Conservation (phyloP, 2,329 filamentous ascomycete genomes). For the Neofusicoccum parvum region DNA sequence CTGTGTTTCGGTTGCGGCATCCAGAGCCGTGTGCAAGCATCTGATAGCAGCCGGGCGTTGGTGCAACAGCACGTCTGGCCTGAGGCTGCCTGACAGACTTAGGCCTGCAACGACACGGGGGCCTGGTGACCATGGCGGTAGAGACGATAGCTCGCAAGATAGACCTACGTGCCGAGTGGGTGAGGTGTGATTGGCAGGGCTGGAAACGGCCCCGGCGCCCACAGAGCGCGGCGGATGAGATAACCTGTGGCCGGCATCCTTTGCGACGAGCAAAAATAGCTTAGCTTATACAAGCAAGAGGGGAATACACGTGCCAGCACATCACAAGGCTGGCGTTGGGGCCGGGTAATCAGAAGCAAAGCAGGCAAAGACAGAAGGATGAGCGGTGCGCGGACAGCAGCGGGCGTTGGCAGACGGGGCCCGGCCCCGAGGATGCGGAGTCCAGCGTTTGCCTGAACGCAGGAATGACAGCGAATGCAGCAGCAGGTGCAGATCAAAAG, state of each 20-base stretch:
- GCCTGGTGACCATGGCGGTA: neutral
- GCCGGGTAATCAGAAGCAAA: neutral
- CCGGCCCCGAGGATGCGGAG: neutral
- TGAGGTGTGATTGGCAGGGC: neutral
- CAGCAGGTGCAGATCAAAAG: neutral
- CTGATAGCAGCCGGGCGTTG: neutral
- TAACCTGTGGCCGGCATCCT: conserved; percentile 5
- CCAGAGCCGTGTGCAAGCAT: neutral
- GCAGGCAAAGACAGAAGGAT: neutral
- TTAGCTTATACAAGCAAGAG: neutral
- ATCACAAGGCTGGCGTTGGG: neutral
- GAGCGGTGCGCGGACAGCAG: neutral
- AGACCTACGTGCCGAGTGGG: too few relatives aligned
- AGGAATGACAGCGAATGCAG: neutral
- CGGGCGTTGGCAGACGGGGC: neutral
- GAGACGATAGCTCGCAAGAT: neutral
- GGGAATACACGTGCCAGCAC: neutral
- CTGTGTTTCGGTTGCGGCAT: neutral
- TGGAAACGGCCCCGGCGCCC: neutral
- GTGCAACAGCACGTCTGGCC: neutral
- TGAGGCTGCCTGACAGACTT: neutral
- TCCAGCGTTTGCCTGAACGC: neutral
- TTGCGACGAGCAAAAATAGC: neutral
- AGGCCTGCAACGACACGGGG: neutral
- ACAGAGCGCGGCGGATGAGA: neutral